Evolutionary conservation across 129 eudicot species (phyloP), one percentile per base, ranked within the genome.

Genomic region (sunflower (Helianthus annuus)): DNA sequence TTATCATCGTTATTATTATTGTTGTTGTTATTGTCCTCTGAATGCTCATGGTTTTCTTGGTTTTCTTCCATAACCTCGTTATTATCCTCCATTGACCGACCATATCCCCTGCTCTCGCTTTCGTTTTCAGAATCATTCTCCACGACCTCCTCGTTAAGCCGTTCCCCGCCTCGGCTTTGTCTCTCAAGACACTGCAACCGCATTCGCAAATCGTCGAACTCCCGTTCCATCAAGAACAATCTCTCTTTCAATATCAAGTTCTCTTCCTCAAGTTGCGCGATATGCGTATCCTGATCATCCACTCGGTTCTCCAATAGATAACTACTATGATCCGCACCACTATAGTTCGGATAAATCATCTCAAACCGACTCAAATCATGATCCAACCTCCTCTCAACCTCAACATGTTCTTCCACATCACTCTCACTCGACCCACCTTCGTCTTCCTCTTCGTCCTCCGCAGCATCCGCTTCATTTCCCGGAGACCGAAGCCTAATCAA

Each of bases 311-410:
- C 83, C 76, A 80, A 68, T 12, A 63, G 56, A 71, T 78, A 78
- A 34, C 83, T 73, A 29, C 64, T 51, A 59, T 73, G 70, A 51
- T 73, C 83, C 10, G 56, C 76, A 49, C 91, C 89, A 63, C 71
- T 80, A n/a, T 53, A 71, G 17, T 81, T 83, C 0, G 98, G 98
- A 64, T 89, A 89, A 71, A 89, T 80, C 98, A 92, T 92, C 84
- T 92, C 96, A 62, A 92, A 92, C 73, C 98, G 64, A 64, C 96
- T 92, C 82, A 92, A 82, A 67, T 92, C 98, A 70, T 92, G 98
- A 78, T 92, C 97, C 78, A 92, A 71, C 67, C 97, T 84, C 81
- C 91, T 86, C 71, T 92, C 97, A 14, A 92, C 94, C 82, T 91
- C 97, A 45, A 86, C 88, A 70, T 83, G 92, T 81, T 92, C 97